A percentile compares a stretch with the other conserved stretches of the same genome.
phyloP scores from a whole-genome alignment of 176 grass and related monocot species.

The Ensete ventricosum region DNA sequence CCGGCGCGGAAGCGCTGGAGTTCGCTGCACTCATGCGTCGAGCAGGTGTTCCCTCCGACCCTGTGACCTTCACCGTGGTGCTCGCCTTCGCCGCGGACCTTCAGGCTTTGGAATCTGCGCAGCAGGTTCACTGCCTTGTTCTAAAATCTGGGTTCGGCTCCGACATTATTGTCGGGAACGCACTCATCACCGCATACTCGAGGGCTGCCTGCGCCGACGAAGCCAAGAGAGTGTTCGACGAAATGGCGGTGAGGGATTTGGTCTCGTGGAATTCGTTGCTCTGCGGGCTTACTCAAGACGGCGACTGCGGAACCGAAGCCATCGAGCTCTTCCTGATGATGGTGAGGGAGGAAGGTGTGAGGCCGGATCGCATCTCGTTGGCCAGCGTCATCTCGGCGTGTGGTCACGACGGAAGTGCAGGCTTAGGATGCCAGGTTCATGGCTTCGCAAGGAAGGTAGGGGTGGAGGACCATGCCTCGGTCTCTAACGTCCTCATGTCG shows the following conservation, averaged over 20 bases:
- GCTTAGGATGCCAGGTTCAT: conserved; percentile 59
- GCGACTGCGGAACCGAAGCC: conserved; percentile 37
- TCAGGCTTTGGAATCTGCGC: conserved; percentile 17
- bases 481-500: conserved; percentile 68
- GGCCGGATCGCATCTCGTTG: conserved; percentile 61
- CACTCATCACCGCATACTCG: conserved; percentile 61
- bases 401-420: conserved; percentile 20
- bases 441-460: conserved; percentile 52
- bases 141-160: conserved; percentile 36
- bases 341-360: conserved; percentile 33
- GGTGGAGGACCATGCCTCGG: conserved; percentile 27
- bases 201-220: conserved; percentile 25
- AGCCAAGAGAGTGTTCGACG: conserved; percentile 50
- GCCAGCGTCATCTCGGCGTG: conserved; percentile 54
- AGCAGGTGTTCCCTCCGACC: conserved; percentile 39
- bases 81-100: conserved; percentile 42
- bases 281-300: conserved; percentile 50
- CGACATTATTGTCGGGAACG: conserved; percentile 55
- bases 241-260: conserved; percentile 43
- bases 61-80: conserved; percentile 47
- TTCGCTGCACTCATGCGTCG: conserved; percentile 52
- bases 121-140: conserved; percentile 52
- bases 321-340: conserved; percentile 41
- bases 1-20: conserved; percentile 31
- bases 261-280: conserved; percentile 83